Evolutionary conservation across 768 basidiomycete species (phyloP), one percentile per base, ranked within the genome.

Genomic region (Pleurotus citrinopileatus): DNA sequence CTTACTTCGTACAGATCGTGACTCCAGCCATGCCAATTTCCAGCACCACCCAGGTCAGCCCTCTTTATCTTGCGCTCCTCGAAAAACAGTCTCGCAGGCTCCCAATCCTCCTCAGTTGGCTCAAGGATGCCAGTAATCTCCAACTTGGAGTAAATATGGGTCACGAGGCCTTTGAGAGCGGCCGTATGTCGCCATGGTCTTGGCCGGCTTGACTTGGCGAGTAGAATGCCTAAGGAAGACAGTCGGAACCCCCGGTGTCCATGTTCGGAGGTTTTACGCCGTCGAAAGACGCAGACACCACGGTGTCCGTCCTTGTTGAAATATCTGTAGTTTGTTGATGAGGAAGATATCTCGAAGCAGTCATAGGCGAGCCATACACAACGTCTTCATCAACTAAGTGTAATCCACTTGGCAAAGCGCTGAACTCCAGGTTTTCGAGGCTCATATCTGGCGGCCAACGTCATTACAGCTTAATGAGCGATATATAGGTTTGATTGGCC

Each of bases 161-260:
- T 73, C 20, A 83, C 71, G 28, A 92, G 76, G 1, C 75, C 69
- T 62, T 87, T 87, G 27, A 93, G 75, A 2, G 80, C 78, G 1
- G 76, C 67, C 2, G 86, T 77, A 62, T 93, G 91, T 47, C 74
- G 67, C 87, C 90, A 92, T 9, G 91, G 87, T n/a, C 87, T 76
- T 12, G 89, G 79, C 50, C 86, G 74, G 2, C 70, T 61, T 5
- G 86, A 86, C 53, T 77, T 80, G 3, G 82, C 85, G 19, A 91
- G 76, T 1, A 92, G 73, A 26, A 92, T 77, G 26, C 90, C 90
- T 0, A 93, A 72, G 3, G 91, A 89, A 6, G 87, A 86, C 23
- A 93, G 82, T 19, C 86, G 83, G 64, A 87, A 89, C 9, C 91
- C 91, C 42, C 91, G 82, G 56, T 90, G 89, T 2, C 88, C 89